These are phyloP conservation scores for Neofusicoccum ribis DNA, from an alignment of 2,329 filamentous ascomycete species.

Conservation along the genomic window DNA sequence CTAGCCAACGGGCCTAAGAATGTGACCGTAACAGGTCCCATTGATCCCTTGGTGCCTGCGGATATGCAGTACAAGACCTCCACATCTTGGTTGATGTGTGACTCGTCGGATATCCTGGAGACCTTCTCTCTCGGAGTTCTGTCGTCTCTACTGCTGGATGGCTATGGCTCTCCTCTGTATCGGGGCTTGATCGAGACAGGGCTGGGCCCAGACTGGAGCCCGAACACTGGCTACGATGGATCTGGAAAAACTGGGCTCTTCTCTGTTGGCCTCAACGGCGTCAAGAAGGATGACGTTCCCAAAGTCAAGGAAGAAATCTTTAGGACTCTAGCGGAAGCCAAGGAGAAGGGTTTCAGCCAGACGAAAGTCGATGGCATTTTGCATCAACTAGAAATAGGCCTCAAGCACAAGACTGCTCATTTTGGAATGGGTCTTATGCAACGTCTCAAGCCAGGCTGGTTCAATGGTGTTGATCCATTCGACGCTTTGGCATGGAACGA, in stretches of 20 bases:
- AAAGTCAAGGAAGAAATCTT: constrained; percentile 75
- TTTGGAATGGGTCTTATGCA: constrained; percentile 93
- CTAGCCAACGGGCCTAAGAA: constrained; percentile 66
- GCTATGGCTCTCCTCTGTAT: constrained; percentile 93
- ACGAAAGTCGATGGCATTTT: constrained; percentile 91
- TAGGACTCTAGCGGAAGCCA: constrained; percentile 68
- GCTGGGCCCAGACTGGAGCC: constrained; percentile 88
- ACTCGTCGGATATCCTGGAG: constrained; percentile 79
- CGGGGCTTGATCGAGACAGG: constrained; percentile 84
- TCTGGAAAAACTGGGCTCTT: constrained; percentile 78
- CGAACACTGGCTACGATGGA: constrained; percentile 88
- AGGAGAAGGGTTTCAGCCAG: constrained; percentile 77
- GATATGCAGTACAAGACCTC: constrained; percentile 94
- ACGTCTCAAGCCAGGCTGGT: constrained; percentile 87
- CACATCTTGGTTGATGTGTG: constrained; percentile 85
- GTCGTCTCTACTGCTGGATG: constrained; percentile 83
- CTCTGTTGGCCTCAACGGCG: constrained; percentile 87
- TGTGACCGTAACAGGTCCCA: constrained; percentile 74
- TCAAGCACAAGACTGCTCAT: constrained; percentile 95
- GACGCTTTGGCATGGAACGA: constrained; percentile 90
- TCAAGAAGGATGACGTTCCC: constrained; percentile 74
- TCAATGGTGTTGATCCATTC: constrained; percentile 91
- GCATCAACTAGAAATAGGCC: constrained; percentile 86
- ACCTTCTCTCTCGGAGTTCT: constrained; percentile 84
- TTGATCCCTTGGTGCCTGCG: constrained; percentile 81